Evolutionary conservation across 306 rosid genomes (phyloP).

Genomic region (Quercus rubra): DNA sequence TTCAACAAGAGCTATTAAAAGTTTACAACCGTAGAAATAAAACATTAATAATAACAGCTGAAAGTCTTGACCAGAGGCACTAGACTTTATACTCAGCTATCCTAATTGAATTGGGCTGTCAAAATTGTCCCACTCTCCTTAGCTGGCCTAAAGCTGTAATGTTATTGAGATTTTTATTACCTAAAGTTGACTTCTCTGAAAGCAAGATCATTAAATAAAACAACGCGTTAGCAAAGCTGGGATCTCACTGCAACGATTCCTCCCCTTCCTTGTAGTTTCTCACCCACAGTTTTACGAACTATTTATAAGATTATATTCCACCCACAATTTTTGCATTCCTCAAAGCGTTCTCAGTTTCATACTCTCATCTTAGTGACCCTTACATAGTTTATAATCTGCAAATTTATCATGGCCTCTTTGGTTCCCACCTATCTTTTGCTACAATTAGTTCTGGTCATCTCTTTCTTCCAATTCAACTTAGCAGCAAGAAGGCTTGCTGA

Average conservation of each 20-base stretch:
- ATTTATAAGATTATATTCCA: background rate
- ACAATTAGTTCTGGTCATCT: constrained; percentile 11
- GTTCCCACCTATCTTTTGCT: background rate
- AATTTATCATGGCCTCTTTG: constrained; percentile 26
- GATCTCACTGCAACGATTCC: background rate
- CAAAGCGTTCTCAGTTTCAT: background rate
- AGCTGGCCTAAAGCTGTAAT: no score
- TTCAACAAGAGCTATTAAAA: no score
- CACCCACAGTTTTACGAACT: background rate
- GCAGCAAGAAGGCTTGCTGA: constrained; percentile 20
- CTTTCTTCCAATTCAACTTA: constrained; percentile 22
- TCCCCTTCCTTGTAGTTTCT: background rate
- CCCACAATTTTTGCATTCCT: background rate
- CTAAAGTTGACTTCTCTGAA: no score
- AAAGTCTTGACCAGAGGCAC: no score
- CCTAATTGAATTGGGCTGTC: no score
- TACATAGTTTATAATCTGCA: background rate
- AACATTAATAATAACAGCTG: no score
- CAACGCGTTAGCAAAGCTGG: background rate
- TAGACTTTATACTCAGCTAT: no score
- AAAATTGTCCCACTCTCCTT: no score
- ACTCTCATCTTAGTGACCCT: background rate
- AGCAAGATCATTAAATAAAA: background rate
- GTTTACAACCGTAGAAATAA: no score
- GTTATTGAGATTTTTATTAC: no score